Base-by-base conservation (phyloP, 2,329 filamentous ascomycete genomes). In the Cyphellophora europaea region DNA sequence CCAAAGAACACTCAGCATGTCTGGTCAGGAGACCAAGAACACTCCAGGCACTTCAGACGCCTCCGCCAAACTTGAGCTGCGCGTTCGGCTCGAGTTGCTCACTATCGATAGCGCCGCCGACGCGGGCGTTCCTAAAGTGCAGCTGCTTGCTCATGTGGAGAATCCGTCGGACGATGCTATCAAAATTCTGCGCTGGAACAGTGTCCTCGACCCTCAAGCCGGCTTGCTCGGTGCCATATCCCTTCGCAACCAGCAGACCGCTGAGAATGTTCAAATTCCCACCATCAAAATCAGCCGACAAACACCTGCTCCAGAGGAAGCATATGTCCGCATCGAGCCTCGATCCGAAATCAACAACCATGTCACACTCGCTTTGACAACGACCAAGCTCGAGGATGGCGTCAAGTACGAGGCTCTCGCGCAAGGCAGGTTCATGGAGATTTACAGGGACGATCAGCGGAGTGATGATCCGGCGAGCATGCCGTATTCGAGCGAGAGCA, bases 151-250 rank as follows among this genome's bases (percentile, higher is more conserved):
- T n/a, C 21, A 25, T 2, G 36, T 57, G 13, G 36, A 45, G 16
- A 62, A 60, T 27, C 40, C 44, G 1, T 48, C 51, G 1, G 31
- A 48, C 4, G 32, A 46, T 2, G 36, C 52, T 11, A 36, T 60
- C 11, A 61, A 53, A 1, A 28, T 63, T 4, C 44, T 64, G 3
- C 51, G 44, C 40, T 64, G 59, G 59, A 52, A 49, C 3, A 57
- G 49, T 4, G 58, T 57, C 1, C 45, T 63, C 3, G 61, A 62
- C 33, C 40, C 48, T 5, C 44, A 41, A 5, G 57, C 56, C 5
- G 44, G 44, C 13, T 35, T 52, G 5, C 44, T 57, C n/a, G 51
- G 54, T 5, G 34, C 57, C 11, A 58, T 58, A 29, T 25, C 32
- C 16, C 14, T 19, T 16, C 17, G 21, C 18, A 19, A 34, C 19